Conservation (phyloP, 2,329 filamentous ascomycete genomes). For the Samsoniella hepiali region DNA sequence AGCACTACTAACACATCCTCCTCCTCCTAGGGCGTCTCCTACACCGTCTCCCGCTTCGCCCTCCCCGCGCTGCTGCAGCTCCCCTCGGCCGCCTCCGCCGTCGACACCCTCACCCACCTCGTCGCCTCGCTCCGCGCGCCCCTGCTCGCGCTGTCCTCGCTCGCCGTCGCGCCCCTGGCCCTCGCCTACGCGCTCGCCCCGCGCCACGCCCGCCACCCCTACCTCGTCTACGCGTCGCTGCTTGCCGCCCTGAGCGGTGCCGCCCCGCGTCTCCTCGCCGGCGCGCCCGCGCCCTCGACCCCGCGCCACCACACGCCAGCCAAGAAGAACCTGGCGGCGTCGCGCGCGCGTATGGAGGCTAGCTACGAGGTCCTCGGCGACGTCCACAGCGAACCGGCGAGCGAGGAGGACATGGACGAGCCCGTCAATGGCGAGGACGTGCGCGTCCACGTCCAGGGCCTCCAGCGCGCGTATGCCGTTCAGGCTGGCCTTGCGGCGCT, state of each 20-base stretch:
- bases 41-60: slow-evolving; percentile 73
- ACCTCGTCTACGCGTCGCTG: slow-evolving; percentile 80
- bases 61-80: slow-evolving; percentile 79
- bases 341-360: slow-evolving; percentile 56
- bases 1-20: slow-evolving; percentile 8
- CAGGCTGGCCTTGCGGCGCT: slow-evolving; percentile 52
- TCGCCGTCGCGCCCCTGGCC: slow-evolving; percentile 69
- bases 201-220: slow-evolving; percentile 74
- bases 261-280: slow-evolving; percentile 42
- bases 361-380: slow-evolving; percentile 68
- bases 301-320: slow-evolving; percentile 5
- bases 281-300: slow-evolving; percentile 15
- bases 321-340: slow-evolving; percentile 21
- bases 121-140: slow-evolving; percentile 61
- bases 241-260: slow-evolving; percentile 62
- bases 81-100: slow-evolving; percentile 68
- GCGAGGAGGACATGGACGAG: slow-evolving; percentile 49
- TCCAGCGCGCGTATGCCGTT: slow-evolving; percentile 52
- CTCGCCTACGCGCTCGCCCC: slow-evolving; percentile 78
- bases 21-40: slow-evolving; percentile 72
- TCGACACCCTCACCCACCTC: slow-evolving; percentile 68
- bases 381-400: slow-evolving; percentile 46
- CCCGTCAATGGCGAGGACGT: slow-evolving; percentile 61
- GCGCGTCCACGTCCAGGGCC: slow-evolving; percentile 52
- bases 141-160: slow-evolving; percentile 61